Conservation (phyloP, 2,329 filamentous ascomycete genomes). For the Chaetomium strumarium region DNA sequence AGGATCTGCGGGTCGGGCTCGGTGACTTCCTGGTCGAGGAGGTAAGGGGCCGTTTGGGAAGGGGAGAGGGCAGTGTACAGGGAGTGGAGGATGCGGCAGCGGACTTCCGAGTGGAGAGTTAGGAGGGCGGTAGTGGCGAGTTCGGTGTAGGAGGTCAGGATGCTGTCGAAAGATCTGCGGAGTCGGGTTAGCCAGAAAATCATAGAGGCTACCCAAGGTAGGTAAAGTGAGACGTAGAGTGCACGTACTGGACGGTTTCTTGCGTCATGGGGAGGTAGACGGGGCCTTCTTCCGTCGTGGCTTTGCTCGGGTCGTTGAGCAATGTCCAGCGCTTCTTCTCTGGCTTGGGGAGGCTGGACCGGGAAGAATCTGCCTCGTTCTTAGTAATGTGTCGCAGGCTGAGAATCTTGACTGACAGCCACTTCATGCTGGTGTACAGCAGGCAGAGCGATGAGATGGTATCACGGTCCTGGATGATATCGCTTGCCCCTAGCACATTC, state of each 20-base stretch:
- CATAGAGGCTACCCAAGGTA: neutral
- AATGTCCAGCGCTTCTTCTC: slow-evolving; percentile 79
- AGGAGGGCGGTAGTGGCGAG: slow-evolving; percentile 74
- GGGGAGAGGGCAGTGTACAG: slow-evolving; percentile 59
- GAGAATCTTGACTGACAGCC: slow-evolving; percentile 80
- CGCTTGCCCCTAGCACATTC: slow-evolving; percentile 62
- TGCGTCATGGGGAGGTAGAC: slow-evolving; percentile 83
- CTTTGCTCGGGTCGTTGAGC: slow-evolving; percentile 57
- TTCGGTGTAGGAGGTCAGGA: slow-evolving; percentile 74
- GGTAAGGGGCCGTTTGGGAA: slow-evolving; percentile 51
- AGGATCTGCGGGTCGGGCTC: slow-evolving; percentile 77
- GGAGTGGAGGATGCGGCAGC: slow-evolving; percentile 78
- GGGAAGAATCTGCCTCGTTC: slow-evolving; percentile 61
- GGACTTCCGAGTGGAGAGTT: slow-evolving; percentile 82
- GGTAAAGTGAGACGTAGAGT: neutral
- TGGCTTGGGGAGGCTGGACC: slow-evolving; percentile 46
- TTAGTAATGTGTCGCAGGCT: slow-evolving; percentile 76
- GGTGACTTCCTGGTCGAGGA: slow-evolving; percentile 64
- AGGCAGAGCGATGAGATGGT: slow-evolving; percentile 78
- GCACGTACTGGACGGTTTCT: slow-evolving; percentile 70
- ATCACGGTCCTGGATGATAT: slow-evolving; percentile 86
- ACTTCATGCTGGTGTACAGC: slow-evolving; percentile 96
- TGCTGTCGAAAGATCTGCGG: slow-evolving; percentile 72
- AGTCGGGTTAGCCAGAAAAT: neutral
- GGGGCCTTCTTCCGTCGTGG: slow-evolving; percentile 54